Conservation (phyloP, 805 yeast genomes). For the Yarrowia bubula region DNA sequence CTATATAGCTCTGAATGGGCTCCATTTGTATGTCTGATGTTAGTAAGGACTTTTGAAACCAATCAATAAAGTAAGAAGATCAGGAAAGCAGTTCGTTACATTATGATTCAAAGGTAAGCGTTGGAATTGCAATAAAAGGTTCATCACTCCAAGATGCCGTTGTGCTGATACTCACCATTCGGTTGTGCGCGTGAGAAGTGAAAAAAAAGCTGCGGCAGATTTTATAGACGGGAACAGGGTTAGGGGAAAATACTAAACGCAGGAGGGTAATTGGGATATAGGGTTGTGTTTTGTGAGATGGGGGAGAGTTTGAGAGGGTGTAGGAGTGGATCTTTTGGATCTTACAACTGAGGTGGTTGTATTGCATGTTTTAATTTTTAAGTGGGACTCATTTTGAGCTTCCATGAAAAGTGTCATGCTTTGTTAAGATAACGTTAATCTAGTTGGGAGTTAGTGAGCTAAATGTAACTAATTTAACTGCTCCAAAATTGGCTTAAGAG, state of each 20-base stretch:
- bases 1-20: neutral
- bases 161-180: conserved; percentile 10
- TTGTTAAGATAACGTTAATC: too few species aligned
- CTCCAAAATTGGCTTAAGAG: too few species aligned
- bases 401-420: too few species aligned
- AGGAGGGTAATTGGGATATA: conserved; percentile 11
- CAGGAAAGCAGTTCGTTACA: conserved; percentile 27
- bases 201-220: neutral
- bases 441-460: too few species aligned
- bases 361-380: too few species aligned
- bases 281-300: neutral
- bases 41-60: neutral
- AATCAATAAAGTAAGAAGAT: neutral
- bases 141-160: conserved; percentile 16
- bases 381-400: too few species aligned
- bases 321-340: neutral
- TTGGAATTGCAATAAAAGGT: conserved; percentile 23
- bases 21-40: neutral
- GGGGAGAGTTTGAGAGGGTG: too few species aligned
- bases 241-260: neutral
- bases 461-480: too few species aligned
- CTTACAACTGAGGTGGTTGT: too few species aligned
- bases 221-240: conserved; percentile 3
- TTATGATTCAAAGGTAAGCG: conserved; percentile 26
- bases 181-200: neutral